Percentiles rank a stretch among this genome's conserved stretches.
These are phyloP conservation scores for Primulina tabacum DNA, from an alignment of 257 asterid species.

Conservation along the genomic window DNA sequence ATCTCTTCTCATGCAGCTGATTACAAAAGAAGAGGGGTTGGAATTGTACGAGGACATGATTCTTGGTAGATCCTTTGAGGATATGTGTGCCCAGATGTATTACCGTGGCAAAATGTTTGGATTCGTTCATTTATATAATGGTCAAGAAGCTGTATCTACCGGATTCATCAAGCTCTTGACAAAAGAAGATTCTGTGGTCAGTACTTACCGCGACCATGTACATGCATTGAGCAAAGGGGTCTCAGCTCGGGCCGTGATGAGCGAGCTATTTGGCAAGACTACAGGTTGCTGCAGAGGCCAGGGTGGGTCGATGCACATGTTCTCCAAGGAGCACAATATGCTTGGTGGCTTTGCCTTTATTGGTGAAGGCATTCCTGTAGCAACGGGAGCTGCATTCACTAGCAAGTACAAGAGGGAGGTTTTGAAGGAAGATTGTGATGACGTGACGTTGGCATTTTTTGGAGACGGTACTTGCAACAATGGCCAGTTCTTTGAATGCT, in stretches of 20 bases:
- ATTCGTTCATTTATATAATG: conserved; percentile 89
- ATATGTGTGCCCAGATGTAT: conserved; percentile 99
- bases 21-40: conserved; percentile 86
- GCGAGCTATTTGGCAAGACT: conserved; percentile 96
- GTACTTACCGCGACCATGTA: conserved; percentile 94
- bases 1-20: conserved; percentile 42
- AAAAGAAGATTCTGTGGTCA: conserved; percentile 78
- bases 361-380: conserved; percentile 96
- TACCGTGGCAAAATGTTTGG: conserved; percentile 99
- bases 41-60: conserved; percentile 84
- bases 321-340: conserved; percentile 91
- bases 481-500: conserved; percentile 95
- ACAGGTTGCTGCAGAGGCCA: conserved; percentile 99
- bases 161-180: conserved; percentile 93
- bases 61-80: conserved; percentile 87
- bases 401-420: conserved; percentile 85
- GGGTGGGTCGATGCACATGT: conserved; percentile 99
- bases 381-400: conserved; percentile 93
- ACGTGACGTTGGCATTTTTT: conserved; percentile 83
- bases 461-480: conserved; percentile 97
- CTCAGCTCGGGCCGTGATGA: conserved; percentile 90
- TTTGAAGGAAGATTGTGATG: conserved; percentile 81
- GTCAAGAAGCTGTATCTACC: conserved; percentile 96
- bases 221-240: conserved; percentile 98
- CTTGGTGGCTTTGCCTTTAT: conserved; percentile 96